Evolutionary conservation across 148 eudicot genomes (phyloP).

Genomic region (Amaranthus cruentus): DNA sequence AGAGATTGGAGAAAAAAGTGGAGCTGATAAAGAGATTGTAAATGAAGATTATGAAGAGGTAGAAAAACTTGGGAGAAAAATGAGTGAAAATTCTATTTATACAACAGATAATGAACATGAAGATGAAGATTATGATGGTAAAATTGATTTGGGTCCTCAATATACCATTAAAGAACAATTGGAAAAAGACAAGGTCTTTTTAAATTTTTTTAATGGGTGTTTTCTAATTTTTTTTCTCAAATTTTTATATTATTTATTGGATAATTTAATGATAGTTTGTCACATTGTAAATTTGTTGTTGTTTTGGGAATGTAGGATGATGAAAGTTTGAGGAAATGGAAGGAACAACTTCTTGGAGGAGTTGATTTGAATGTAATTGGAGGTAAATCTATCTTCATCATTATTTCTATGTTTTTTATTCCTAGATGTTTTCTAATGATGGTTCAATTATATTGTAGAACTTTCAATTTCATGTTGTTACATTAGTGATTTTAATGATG

Average conservation of each 20-base stretch:
- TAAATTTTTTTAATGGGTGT: background rate
- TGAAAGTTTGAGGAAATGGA: conserved; percentile 90
- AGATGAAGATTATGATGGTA: conserved; percentile 47
- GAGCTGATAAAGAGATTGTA: conserved; percentile 8
- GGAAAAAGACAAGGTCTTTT: conserved; percentile 73
- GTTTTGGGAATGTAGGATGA: conserved; percentile 49
- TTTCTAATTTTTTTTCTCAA: background rate
- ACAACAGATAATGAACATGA: conserved; percentile 52
- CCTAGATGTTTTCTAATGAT: background rate
- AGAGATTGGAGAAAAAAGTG: conserved; percentile 38
- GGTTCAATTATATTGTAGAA: background rate
- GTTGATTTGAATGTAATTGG: conserved; percentile 61
- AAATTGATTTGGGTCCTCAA: conserved; percentile 67
- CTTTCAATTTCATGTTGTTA: background rate
- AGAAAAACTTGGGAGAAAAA: conserved; percentile 34
- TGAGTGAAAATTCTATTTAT: conserved; percentile 47
- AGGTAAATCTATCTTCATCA: conserved; percentile 37
- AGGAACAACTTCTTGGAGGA: conserved; percentile 72
- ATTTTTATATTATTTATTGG: background rate
- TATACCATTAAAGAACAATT: conserved; percentile 58
- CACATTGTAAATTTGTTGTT: background rate
- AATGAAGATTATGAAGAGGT: conserved; percentile 24
- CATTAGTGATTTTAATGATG: conserved; percentile 1
- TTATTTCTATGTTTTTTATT: background rate
- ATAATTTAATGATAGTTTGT: background rate